These are phyloP conservation scores for Ochromonadaceae sp. DNA, from an alignment of 352 stramenopile species.

Conservation along the genomic window DNA sequence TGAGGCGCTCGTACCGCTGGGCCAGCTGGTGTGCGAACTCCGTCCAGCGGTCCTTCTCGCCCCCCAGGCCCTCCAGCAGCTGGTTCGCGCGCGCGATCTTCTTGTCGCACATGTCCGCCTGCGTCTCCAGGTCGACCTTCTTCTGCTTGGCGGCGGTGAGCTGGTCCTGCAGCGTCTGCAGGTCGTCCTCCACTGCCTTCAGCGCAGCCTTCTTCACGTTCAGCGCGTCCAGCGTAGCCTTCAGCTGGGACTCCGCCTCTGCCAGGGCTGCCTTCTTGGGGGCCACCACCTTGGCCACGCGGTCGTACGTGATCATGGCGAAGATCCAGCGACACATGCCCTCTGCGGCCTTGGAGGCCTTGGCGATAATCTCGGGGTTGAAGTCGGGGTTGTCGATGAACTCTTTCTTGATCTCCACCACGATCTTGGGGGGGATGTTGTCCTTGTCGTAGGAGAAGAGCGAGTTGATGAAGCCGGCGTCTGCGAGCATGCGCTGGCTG, in stretches of 20 bases:
- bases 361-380: slow-evolving; percentile 68
- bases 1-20: slow-evolving; percentile 64
- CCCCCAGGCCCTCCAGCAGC: slow-evolving; percentile 73
- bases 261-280: slow-evolving; percentile 69
- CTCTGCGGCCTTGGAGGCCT: slow-evolving; percentile 72
- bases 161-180: slow-evolving; percentile 59
- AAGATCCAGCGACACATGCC: slow-evolving; percentile 81
- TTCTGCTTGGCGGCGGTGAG: slow-evolving; percentile 67
- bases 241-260: slow-evolving; percentile 57
- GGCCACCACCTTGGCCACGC: slow-evolving; percentile 72
- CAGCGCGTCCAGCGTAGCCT: slow-evolving; percentile 64
- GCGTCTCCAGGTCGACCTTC: slow-evolving; percentile 71
- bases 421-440: slow-evolving; percentile 40
- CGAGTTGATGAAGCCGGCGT: slow-evolving; percentile 70
- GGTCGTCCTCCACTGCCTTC: slow-evolving; percentile 68
- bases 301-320: slow-evolving; percentile 78
- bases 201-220: slow-evolving; percentile 72
- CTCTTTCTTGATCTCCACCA: slow-evolving; percentile 47
- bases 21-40: slow-evolving; percentile 60
- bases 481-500: slow-evolving; percentile 74
- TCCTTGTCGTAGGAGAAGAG: slow-evolving; percentile 45
- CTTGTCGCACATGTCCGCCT: slow-evolving; percentile 74
- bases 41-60: slow-evolving; percentile 73
- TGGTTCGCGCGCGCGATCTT: slow-evolving; percentile 76
- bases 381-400: slow-evolving; percentile 79